These are phyloP conservation scores for Coemansia biformis DNA, from an alignment of 192 early-diverging fungal species.

Conservation along the genomic window DNA sequence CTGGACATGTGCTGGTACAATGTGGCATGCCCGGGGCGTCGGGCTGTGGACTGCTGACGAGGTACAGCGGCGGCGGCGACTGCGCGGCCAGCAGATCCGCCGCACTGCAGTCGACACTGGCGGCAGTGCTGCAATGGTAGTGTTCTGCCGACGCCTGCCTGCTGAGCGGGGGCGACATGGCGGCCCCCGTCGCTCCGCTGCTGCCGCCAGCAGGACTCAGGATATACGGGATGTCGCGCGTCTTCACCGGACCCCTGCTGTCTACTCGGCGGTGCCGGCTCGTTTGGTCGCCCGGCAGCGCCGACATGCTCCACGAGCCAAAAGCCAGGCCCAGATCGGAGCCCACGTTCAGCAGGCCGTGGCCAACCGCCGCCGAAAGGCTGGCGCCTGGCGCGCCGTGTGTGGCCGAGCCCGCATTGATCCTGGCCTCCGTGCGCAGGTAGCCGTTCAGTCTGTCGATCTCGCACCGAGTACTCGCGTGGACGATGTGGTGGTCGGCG, in stretches of 20 bases:
- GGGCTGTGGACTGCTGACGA: constrained; percentile 1
- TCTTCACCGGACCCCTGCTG: too few species aligned
- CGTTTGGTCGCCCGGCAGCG: too few species aligned
- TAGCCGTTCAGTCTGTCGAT: constrained; percentile 37
- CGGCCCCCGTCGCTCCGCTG: too few species aligned
- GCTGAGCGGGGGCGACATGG: constrained; percentile 10
- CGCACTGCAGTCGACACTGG: too few species aligned
- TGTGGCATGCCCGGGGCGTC: not conserved
- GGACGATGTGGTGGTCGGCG: constrained; percentile 35
- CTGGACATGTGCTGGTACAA: too few species aligned
- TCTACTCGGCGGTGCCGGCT: too few species aligned
- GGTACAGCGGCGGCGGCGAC: constrained; percentile 4
- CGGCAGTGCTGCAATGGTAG: not conserved
- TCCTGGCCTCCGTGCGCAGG: constrained; percentile 23
- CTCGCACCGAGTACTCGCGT: constrained; percentile 22
- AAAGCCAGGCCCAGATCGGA: not conserved
- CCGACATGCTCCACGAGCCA: too few species aligned
- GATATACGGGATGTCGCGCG: too few species aligned
- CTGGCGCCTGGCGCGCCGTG: too few species aligned
- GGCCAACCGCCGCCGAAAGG: too few species aligned
- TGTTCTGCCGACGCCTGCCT: constrained; percentile 14
- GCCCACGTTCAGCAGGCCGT: constrained; percentile 1
- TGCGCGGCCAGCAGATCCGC: constrained; percentile 1
- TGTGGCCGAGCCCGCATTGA: constrained; percentile 11
- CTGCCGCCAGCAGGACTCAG: not conserved